phyloP scores from a whole-genome alignment of 2,329 filamentous ascomycete species.

The Venturia oleaginea region DNA sequence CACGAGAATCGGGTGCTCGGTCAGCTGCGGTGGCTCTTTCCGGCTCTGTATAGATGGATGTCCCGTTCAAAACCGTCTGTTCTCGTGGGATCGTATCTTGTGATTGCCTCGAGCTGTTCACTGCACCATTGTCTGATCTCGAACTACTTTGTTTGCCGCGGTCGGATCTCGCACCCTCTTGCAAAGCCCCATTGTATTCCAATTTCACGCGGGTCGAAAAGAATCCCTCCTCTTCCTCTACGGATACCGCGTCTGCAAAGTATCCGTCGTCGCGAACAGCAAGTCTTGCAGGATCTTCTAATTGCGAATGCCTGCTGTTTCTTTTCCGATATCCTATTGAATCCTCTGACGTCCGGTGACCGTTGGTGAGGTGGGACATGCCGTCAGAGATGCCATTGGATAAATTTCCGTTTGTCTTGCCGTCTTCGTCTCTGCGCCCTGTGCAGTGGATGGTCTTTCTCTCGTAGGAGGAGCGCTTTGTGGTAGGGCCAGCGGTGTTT shows the following conservation, averaged over 20 bases:
- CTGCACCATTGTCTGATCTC: background rate
- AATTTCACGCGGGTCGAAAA: slow-evolving; percentile 29
- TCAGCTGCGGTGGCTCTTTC: slow-evolving; percentile 2
- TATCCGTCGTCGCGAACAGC: slow-evolving; percentile 35
- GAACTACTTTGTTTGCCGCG: slow-evolving; percentile 18
- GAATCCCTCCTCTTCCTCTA: slow-evolving; percentile 28
- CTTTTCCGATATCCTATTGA: background rate
- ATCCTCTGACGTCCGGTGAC: slow-evolving; percentile 10
- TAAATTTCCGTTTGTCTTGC: slow-evolving; percentile 25
- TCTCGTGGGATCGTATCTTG: slow-evolving; percentile 1
- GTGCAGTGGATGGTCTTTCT: slow-evolving; percentile 16
- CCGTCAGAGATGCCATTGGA: slow-evolving; percentile 16
- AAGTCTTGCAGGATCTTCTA: slow-evolving; percentile 16
- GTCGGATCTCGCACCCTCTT: slow-evolving; percentile 14
- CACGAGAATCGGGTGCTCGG: background rate
- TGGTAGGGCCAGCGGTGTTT: slow-evolving; percentile 20
- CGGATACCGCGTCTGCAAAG: slow-evolving; percentile 32
- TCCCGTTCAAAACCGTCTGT: slow-evolving; percentile 13
- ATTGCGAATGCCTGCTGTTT: slow-evolving; percentile 16
- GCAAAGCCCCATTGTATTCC: slow-evolving; percentile 13
- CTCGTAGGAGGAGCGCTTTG: slow-evolving; percentile 22
- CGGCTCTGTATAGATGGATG: background rate
- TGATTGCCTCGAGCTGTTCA: background rate
- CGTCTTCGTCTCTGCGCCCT: background rate
- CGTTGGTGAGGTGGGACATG: slow-evolving; percentile 5